Conservation (phyloP, 805 yeast species). For the Pichia nanzhaoensis region DNA sequence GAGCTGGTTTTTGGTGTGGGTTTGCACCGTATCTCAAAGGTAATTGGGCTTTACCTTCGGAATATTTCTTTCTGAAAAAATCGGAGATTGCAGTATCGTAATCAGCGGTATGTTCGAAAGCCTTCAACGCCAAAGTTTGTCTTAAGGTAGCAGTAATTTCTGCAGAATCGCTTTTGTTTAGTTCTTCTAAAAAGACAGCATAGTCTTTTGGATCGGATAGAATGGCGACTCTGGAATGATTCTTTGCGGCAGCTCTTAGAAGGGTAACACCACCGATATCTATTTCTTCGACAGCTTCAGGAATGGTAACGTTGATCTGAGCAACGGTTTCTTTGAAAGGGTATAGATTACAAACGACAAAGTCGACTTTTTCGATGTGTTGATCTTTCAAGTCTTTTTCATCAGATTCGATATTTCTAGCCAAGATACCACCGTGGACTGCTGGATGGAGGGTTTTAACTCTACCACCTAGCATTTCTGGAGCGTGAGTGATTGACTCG, state of each 20-base stretch:
- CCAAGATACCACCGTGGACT: constrained; percentile 95
- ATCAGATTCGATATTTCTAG: constrained; percentile 87
- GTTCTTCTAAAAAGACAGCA: constrained; percentile 77
- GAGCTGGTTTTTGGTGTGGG: constrained; percentile 99
- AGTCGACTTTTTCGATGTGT: constrained; percentile 93
- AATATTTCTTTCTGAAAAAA: constrained; percentile 94
- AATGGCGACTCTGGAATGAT: constrained; percentile 93
- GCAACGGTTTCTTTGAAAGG: constrained; percentile 98
- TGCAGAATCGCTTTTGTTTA: constrained; percentile 40
- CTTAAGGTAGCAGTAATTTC: constrained; percentile 67
- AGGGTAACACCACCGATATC: constrained; percentile 98
- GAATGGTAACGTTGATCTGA: constrained; percentile 90
- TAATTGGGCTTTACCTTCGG: constrained; percentile 83
- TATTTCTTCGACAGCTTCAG: constrained; percentile 97
- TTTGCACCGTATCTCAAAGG: constrained; percentile 97
- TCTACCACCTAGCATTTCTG: constrained; percentile 98
- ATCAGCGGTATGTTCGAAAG: constrained; percentile 97
- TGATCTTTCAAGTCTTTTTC: constrained; percentile 83
- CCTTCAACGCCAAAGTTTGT: constrained; percentile 86
- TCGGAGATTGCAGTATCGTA: constrained; percentile 94
- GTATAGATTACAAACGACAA: constrained; percentile 93
- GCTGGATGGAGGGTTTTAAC: constrained; percentile 98
- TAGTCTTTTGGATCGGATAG: constrained; percentile 93
- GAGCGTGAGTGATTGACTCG: constrained; percentile 91
- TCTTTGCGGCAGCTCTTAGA: constrained; percentile 97